A percentile compares a stretch with the other conserved stretches of the same genome.
Evolutionary conservation across 1,284 basidiomycete genomes (phyloP).

Genomic region (Inonotus hispidus): DNA sequence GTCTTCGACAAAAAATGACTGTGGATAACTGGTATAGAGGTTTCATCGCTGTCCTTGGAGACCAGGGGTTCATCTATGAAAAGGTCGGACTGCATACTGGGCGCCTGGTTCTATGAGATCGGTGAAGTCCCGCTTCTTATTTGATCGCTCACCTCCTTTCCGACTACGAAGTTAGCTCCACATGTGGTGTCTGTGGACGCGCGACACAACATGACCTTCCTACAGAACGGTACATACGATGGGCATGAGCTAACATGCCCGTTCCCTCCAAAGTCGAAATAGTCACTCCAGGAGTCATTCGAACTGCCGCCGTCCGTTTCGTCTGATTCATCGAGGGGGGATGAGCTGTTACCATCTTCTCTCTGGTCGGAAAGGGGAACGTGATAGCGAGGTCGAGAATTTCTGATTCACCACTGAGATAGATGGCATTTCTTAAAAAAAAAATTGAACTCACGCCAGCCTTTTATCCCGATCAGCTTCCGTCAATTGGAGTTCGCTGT

Average conservation of each 20-base stretch:
- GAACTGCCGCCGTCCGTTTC: slow-evolving; percentile 50
- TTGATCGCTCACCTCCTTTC: background rate
- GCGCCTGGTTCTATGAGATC: background rate
- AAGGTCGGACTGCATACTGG: background rate
- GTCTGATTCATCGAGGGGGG: slow-evolving; percentile 73
- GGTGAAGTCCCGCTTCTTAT: background rate
- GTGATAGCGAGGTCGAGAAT: slow-evolving; percentile 9
- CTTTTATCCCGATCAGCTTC: slow-evolving; percentile 63
- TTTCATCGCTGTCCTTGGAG: background rate
- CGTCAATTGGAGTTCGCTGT: slow-evolving; percentile 54
- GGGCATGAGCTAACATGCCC: background rate
- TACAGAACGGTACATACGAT: slow-evolving; percentile 5
- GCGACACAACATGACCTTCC: background rate
- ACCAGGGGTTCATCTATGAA: background rate
- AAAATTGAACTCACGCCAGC: slow-evolving; percentile 44
- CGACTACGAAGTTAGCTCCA: background rate
- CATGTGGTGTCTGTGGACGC: background rate
- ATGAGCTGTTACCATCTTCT: slow-evolving; percentile 49
- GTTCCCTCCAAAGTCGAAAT: slow-evolving; percentile 37
- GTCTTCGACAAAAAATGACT: background rate
- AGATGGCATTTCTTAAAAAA: background rate
- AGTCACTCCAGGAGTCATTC: slow-evolving; percentile 40
- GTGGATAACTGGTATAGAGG: background rate
- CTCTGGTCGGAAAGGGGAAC: slow-evolving; percentile 14
- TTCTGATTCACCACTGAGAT: background rate